Evolutionary conservation across 208 protist species (phyloP).

Genomic region (Wallacemonas sp.): DNA sequence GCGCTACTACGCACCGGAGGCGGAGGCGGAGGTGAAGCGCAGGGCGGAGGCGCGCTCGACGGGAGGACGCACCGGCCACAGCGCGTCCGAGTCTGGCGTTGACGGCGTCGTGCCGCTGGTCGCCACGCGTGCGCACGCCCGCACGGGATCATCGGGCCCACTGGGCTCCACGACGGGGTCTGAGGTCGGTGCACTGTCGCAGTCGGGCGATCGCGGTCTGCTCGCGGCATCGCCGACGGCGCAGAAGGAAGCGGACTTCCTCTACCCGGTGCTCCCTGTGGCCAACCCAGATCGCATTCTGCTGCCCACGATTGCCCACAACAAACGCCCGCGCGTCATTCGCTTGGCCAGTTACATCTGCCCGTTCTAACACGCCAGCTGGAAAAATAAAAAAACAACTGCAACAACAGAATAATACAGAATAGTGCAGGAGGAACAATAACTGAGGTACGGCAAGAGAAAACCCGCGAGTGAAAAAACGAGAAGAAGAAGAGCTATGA

Average conservation of each 20-base stretch:
- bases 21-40: slow-evolving; percentile 24
- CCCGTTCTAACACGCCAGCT: slow-evolving; percentile 56
- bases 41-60: background rate
- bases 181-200: background rate
- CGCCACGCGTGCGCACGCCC: background rate
- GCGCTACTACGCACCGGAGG: slow-evolving; percentile 45
- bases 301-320: slow-evolving; percentile 36
- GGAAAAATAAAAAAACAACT: too few species aligned
- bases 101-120: slow-evolving; percentile 16
- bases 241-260: slow-evolving; percentile 14
- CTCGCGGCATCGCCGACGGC: slow-evolving; percentile 24
- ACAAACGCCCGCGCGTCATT: slow-evolving; percentile 42
- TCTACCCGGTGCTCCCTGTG: slow-evolving; percentile 26
- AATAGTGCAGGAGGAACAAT: background rate
- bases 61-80: background rate
- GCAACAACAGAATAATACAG: background rate
- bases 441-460: too few species aligned
- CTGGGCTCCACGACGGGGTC: background rate
- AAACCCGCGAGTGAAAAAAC: too few species aligned
- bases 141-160: background rate
- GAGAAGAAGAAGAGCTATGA: too few species aligned
- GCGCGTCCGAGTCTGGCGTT: background rate
- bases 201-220: background rate
- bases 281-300: slow-evolving; percentile 52
- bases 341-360: slow-evolving; percentile 53